Conservation (phyloP, 1,139 yeast genomes). For the Sugiyamaella castrensis region DNA sequence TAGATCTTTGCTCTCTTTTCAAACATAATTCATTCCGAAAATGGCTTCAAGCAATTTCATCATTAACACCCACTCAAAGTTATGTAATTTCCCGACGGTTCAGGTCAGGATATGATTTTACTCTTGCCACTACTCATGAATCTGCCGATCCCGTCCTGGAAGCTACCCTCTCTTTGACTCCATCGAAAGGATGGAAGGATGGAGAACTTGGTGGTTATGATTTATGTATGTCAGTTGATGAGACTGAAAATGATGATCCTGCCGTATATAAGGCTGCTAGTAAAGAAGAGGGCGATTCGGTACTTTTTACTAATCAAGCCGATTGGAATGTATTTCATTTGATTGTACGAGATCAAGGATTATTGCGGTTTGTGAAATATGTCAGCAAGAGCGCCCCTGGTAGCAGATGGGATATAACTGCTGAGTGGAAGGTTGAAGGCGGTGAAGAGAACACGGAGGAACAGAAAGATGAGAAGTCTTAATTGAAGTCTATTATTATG, state of each 20-base stretch:
- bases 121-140: conserved; percentile 62
- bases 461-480: conserved; percentile 27
- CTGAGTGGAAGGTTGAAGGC: conserved; percentile 71
- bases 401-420: conserved; percentile 85
- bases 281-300: conserved; percentile 63
- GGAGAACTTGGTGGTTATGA: conserved; percentile 96
- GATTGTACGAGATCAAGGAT: conserved; percentile 78
- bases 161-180: conserved; percentile 76
- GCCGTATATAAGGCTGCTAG: conserved; percentile 48
- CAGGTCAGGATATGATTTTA: conserved; percentile 93
- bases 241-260: conserved; percentile 29
- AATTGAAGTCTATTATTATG: background rate
- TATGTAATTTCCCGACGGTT: conserved; percentile 77
- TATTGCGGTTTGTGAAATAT: conserved; percentile 86
- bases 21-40: conserved; percentile 61
- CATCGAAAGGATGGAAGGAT: conserved; percentile 75
- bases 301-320: conserved; percentile 76
- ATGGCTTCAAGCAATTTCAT: conserved; percentile 66
- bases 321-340: conserved; percentile 76
- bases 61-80: conserved; percentile 61
- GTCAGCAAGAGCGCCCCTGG: conserved; percentile 87
- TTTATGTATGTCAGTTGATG: conserved; percentile 54
- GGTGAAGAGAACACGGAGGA: conserved; percentile 39
- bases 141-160: conserved; percentile 40
- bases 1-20: conserved; percentile 57